Conservation (phyloP, 345 rosid species). For the Syzygium grande region DNA sequence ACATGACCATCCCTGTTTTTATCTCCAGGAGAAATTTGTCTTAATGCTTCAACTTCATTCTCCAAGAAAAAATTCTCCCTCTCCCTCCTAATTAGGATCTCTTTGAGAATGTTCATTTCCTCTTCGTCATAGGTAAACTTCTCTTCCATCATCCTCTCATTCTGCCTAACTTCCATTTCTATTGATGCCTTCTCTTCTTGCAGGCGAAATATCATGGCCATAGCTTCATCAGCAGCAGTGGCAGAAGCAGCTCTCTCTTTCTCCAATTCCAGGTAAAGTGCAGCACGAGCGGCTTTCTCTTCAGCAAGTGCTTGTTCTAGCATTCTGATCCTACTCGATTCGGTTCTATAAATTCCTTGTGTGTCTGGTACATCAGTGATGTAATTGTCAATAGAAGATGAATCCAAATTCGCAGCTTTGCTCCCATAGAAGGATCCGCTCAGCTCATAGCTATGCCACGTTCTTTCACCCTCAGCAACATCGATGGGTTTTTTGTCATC, state of each 20-base stretch:
- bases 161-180: constrained; percentile 87
- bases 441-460: constrained; percentile 12
- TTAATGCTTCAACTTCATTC: constrained; percentile 68
- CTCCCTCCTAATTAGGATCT: constrained; percentile 66
- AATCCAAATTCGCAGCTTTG: constrained; percentile 5
- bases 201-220: constrained; percentile 81
- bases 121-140: constrained; percentile 72
- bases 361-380: constrained; percentile 1
- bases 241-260: constrained; percentile 85
- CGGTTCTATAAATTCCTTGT: constrained; percentile 5
- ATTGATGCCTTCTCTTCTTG: constrained; percentile 76
- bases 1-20: constrained; percentile 13
- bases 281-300: constrained; percentile 36
- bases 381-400: constrained; percentile 12
- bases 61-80: constrained; percentile 70
- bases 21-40: constrained; percentile 29
- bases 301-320: constrained; percentile 50
- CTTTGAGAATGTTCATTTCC: constrained; percentile 82
- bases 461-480: constrained; percentile 8
- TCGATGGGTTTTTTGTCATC: constrained; percentile 19
- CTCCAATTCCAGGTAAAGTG: constrained; percentile 53
- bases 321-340: constrained; percentile 18
- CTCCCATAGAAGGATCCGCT: constrained; percentile 13
- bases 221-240: constrained; percentile 82
- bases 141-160: constrained; percentile 83